phyloP scores from a whole-genome alignment of 257 asterid genomes.

The Salvia splendens region DNA sequence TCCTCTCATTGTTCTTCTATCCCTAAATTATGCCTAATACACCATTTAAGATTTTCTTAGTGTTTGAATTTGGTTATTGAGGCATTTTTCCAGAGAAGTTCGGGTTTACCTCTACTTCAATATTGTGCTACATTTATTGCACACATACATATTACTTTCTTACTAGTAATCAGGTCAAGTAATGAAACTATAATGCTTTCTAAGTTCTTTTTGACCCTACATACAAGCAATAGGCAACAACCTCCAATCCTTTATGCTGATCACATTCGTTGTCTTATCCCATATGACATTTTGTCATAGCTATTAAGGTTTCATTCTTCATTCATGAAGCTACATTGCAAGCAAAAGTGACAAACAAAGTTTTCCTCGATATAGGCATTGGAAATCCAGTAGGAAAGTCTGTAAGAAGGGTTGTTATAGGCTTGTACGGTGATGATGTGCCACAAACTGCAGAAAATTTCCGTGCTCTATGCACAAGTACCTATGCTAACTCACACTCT shows the following conservation, averaged over 20 bases:
- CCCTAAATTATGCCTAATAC: too few species aligned
- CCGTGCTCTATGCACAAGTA: constrained; percentile 95
- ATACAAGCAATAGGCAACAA: constrained; percentile 4
- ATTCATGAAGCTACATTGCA: constrained; percentile 69
- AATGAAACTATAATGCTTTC: constrained; percentile 3
- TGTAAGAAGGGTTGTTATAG: constrained; percentile 89
- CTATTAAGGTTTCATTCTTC: constrained; percentile 16
- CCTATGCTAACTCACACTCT: neutral
- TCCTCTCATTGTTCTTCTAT: too few species aligned
- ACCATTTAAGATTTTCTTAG: too few species aligned
- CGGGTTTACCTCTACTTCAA: neutral
- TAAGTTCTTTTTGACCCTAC: neutral
- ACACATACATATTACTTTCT: neutral
- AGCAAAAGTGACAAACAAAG: constrained; percentile 87
- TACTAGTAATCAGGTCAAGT: neutral
- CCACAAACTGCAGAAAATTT: constrained; percentile 93
- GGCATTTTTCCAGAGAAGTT: neutral
- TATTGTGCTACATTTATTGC: constrained; percentile 12
- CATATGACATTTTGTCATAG: neutral
- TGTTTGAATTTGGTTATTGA: neutral
- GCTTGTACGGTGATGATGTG: constrained; percentile 92
- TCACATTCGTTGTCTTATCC: constrained; percentile 7
- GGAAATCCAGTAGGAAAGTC: constrained; percentile 91
- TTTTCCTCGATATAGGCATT: constrained; percentile 82
- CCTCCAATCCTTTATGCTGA: neutral